Evolutionary conservation across 768 basidiomycete genomes (phyloP).

Genomic region (Lentinula aciculospora): DNA sequence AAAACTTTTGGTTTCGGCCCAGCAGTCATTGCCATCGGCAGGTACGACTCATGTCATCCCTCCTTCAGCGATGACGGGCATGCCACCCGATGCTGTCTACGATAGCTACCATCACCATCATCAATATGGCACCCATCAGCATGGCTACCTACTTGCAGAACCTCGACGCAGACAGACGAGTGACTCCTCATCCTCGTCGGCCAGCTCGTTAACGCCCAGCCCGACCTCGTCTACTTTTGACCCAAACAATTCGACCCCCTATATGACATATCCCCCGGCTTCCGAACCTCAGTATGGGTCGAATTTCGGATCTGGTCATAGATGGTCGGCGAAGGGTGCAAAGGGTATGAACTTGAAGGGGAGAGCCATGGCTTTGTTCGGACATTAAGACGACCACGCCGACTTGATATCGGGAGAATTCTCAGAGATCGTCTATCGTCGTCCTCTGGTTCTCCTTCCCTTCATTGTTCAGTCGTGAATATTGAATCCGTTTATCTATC

Average conservation of each 20-base stretch:
- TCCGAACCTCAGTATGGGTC: neutral
- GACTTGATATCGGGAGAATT: too few relatives aligned
- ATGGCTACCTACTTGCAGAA: neutral
- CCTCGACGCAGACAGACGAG: neutral
- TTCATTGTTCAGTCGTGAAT: too few relatives aligned
- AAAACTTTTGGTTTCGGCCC: neutral
- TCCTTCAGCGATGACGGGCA: neutral
- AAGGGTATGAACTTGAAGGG: neutral
- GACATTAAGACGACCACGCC: conserved; percentile 1
- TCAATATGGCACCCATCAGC: neutral
- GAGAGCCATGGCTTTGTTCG: conserved; percentile 4
- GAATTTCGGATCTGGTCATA: neutral
- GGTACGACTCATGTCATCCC: neutral
- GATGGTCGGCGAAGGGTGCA: neutral
- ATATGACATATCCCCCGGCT: neutral
- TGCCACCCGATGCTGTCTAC: neutral
- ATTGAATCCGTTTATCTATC: too few relatives aligned
- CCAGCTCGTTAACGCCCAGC: neutral
- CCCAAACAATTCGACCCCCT: neutral
- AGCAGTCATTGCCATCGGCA: neutral
- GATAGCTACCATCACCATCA: neutral
- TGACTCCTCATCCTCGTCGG: neutral
- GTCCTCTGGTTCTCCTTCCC: too few relatives aligned
- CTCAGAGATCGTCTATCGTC: too few relatives aligned
- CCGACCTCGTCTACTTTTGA: conserved; percentile 4